Conservation (phyloP, 768 basidiomycete species). For the Suillus plorans region DNA sequence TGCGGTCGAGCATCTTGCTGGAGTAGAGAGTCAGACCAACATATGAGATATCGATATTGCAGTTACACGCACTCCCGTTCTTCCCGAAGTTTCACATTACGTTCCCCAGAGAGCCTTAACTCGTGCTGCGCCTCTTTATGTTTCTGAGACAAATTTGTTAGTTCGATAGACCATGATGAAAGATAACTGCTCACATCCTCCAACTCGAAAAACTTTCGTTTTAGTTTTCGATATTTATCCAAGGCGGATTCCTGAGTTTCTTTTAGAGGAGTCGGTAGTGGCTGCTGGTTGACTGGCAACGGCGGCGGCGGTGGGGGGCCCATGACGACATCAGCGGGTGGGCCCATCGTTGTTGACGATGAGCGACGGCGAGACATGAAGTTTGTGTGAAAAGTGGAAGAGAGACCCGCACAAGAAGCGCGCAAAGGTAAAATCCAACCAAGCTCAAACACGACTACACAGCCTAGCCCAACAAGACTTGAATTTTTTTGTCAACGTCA, state of each 20-base stretch:
- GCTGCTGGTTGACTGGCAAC: conserved; percentile 27
- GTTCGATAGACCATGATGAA: background rate
- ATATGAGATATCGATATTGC: conserved; percentile 4
- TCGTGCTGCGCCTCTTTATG: conserved; percentile 59
- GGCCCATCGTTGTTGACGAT: conserved; percentile 36
- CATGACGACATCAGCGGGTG: conserved; percentile 50
- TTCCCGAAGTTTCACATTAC: conserved; percentile 58
- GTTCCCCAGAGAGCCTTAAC: conserved; percentile 59
- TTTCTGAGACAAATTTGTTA: conserved; percentile 43
- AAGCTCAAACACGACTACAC: conserved; percentile 36
- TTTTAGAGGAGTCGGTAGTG: conserved; percentile 29
- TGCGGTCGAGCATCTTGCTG: conserved; percentile 58
- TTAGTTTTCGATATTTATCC: conserved; percentile 67
- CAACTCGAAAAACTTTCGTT: conserved; percentile 64
- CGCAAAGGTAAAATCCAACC: conserved; percentile 26
- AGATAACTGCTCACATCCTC: conserved; percentile 56
- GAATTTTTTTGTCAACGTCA: conserved; percentile 1
- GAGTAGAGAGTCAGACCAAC: conserved; percentile 2
- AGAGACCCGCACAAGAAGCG: conserved; percentile 19
- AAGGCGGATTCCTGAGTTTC: conserved; percentile 43
- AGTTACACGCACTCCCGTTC: conserved; percentile 56
- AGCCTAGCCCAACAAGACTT: conserved; percentile 11
- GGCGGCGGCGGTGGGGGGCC: conserved; percentile 44
- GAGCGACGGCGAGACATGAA: conserved; percentile 20
- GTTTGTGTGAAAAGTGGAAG: conserved; percentile 27